Evolutionary conservation across 768 basidiomycete species (phyloP).

Genomic region (Panus rudis): DNA sequence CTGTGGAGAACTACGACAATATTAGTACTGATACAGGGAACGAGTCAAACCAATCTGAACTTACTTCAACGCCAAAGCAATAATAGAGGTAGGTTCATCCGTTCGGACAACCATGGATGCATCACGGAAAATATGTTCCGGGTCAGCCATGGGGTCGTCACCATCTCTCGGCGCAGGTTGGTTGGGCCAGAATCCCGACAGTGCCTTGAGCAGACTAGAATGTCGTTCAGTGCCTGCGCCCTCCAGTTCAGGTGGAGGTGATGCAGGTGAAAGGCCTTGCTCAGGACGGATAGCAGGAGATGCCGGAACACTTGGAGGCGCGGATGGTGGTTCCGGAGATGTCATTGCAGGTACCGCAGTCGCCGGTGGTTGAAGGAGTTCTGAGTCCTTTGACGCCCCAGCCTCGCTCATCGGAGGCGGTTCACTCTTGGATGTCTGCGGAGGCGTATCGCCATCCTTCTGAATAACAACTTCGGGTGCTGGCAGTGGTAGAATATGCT

Average conservation of each 20-base stretch:
- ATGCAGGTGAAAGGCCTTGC: slow-evolving; percentile 14
- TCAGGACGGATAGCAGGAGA: slow-evolving; percentile 38
- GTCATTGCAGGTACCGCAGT: background rate
- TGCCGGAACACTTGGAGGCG: slow-evolving; percentile 45
- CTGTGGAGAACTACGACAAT: slow-evolving; percentile 55
- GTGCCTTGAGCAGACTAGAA: slow-evolving; percentile 70
- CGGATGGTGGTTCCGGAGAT: slow-evolving; percentile 8
- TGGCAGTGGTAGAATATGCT: background rate
- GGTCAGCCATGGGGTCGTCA: slow-evolving; percentile 67
- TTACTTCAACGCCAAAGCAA: slow-evolving; percentile 88
- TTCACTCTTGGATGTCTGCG: background rate
- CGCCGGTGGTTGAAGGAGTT: slow-evolving; percentile 8
- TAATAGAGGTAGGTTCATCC: slow-evolving; percentile 96
- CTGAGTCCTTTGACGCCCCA: slow-evolving; percentile 16
- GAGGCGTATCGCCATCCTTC: background rate
- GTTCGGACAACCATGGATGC: slow-evolving; percentile 92
- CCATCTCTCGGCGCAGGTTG: slow-evolving; percentile 41
- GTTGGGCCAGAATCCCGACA: slow-evolving; percentile 78
- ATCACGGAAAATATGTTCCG: slow-evolving; percentile 92
- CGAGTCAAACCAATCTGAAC: slow-evolving; percentile 16
- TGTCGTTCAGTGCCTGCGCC: slow-evolving; percentile 48
- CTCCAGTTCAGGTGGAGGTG: slow-evolving; percentile 44
- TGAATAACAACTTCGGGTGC: background rate
- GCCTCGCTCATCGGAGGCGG: slow-evolving; percentile 16
- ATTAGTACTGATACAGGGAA: slow-evolving; percentile 8